A percentile compares a stretch with the other conserved stretches of the same genome.
phyloP scores from a whole-genome alignment of 2,329 filamentous ascomycete species.

The Fusarium fracticaudum region DNA sequence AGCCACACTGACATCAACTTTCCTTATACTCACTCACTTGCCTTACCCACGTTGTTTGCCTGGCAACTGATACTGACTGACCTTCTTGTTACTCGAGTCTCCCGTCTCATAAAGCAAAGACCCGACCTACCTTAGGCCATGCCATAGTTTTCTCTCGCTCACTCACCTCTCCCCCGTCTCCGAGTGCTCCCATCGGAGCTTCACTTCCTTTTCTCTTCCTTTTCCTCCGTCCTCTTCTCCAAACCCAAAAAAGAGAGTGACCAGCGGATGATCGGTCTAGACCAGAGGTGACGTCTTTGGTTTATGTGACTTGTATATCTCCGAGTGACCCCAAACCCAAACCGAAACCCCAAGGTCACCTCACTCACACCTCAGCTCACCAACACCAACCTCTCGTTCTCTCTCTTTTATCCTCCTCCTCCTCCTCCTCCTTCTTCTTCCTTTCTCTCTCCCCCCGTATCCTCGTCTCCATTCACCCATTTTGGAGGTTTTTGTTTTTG shows the following conservation, averaged over 20 bases:
- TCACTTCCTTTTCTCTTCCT: not conserved
- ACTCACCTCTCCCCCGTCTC: not conserved
- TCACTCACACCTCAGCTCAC: conserved; percentile 39
- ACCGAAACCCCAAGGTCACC: conserved; percentile 18
- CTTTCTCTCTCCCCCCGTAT: not conserved
- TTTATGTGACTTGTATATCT: conserved; percentile 25
- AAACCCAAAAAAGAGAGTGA: not conserved
- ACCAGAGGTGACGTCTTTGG: conserved; percentile 37
- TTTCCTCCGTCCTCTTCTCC: not conserved
- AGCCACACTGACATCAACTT: conserved; percentile 33
- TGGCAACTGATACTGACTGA: conserved; percentile 7
- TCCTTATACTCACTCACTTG: not conserved
- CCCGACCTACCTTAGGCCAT: not conserved
- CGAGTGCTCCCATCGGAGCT: not conserved
- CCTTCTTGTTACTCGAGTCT: not conserved
- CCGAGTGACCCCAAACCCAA: conserved; percentile 24
- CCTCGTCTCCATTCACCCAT: not conserved
- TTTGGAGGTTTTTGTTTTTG: conserved; percentile 8
- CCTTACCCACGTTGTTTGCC: conserved; percentile 1
- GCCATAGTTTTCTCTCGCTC: not conserved
- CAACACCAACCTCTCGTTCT: conserved; percentile 2
- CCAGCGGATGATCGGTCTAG: conserved; percentile 28
- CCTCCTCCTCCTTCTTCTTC: conserved; percentile 2
- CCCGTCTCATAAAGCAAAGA: conserved; percentile 7
- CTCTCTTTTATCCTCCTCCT: conserved; percentile 8